Percentiles rank a stretch among this genome's conserved stretches.
Conservation (phyloP, 1,284 basidiomycete genomes). For the Puccinia polysora region DNA sequence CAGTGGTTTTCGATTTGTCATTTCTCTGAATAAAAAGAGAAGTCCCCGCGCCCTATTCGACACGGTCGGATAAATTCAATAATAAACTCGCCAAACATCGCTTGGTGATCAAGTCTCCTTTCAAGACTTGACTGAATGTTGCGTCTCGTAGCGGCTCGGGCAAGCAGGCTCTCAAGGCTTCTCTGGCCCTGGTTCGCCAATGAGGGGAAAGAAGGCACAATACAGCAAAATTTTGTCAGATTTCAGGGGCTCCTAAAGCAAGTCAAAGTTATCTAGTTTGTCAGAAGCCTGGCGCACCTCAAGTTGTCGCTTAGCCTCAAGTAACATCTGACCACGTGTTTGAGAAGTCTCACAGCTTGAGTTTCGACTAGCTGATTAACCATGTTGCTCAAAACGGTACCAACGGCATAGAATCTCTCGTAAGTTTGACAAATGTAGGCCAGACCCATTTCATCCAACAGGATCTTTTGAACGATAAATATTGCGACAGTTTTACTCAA, state of each 20-base stretch:
- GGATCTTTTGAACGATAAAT: conserved; percentile 99
- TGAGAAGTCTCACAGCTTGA: conserved; percentile 90
- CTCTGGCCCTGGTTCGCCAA: conserved; percentile 67
- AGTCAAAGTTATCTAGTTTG: neutral
- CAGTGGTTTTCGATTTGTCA: no score
- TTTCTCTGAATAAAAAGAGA: no score
- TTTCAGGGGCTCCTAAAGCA: neutral
- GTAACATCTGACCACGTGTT: conserved; percentile 98
- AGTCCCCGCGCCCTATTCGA: no score
- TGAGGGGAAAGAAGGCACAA: neutral
- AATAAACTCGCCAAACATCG: conserved; percentile 90
- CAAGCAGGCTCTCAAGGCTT: conserved; percentile 92
- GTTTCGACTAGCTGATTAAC: conserved; percentile 93
- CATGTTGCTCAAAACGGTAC: conserved; percentile 98
- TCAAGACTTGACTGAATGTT: conserved; percentile 65
- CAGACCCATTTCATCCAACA: conserved; percentile 93
- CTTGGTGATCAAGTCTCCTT: conserved; percentile 94
- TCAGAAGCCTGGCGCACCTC: conserved; percentile 63
- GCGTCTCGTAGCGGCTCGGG: conserved; percentile 92
- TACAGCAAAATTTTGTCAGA: no score
- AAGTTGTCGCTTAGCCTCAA: conserved; percentile 92
- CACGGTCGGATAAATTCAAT: conserved; percentile 68
- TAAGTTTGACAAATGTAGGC: conserved; percentile 99
- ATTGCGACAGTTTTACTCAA: conserved; percentile 99
- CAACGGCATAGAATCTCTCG: conserved; percentile 98